Conservation (phyloP, 148 eudicot genomes). For the Spergularia marina region DNA sequence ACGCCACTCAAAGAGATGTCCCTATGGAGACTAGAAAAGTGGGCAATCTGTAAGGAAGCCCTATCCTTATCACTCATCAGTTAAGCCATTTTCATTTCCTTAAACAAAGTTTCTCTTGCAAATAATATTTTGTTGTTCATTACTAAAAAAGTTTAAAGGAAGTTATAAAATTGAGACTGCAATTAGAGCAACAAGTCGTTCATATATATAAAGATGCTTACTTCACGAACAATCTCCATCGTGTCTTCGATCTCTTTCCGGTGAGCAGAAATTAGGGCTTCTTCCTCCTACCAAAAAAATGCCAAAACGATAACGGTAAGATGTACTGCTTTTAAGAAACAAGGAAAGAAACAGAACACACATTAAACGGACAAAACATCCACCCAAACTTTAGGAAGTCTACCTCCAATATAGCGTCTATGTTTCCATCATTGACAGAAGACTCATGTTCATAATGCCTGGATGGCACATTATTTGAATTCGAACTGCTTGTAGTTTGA, state of each 20-base stretch:
- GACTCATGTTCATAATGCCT: conserved; percentile 56
- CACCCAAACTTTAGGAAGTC: conserved; percentile 10
- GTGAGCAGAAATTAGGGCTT: conserved; percentile 88
- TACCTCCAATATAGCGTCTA: conserved; percentile 89
- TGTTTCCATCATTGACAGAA: conserved; percentile 60
- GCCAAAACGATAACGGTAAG: background rate
- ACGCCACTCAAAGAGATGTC: too few species aligned
- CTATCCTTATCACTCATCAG: background rate
- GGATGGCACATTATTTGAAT: conserved; percentile 34
- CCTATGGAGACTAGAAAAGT: background rate
- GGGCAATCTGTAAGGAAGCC: background rate
- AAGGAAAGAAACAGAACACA: background rate
- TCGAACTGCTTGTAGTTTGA: conserved; percentile 42
- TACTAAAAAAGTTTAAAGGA: background rate
- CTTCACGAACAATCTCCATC: conserved; percentile 99
- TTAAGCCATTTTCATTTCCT: background rate
- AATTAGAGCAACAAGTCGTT: background rate
- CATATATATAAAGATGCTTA: conserved; percentile 37
- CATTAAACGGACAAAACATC: background rate
- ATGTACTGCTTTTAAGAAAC: background rate
- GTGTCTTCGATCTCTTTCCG: conserved; percentile 99
- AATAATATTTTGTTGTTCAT: background rate
- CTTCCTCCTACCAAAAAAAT: conserved; percentile 74
- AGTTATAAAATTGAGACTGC: background rate
- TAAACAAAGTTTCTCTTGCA: background rate